Evolutionary conservation across 1,284 basidiomycete genomes (phyloP), one percentile per base, ranked within the genome.

Genomic region (Ganoderma sp.): DNA sequence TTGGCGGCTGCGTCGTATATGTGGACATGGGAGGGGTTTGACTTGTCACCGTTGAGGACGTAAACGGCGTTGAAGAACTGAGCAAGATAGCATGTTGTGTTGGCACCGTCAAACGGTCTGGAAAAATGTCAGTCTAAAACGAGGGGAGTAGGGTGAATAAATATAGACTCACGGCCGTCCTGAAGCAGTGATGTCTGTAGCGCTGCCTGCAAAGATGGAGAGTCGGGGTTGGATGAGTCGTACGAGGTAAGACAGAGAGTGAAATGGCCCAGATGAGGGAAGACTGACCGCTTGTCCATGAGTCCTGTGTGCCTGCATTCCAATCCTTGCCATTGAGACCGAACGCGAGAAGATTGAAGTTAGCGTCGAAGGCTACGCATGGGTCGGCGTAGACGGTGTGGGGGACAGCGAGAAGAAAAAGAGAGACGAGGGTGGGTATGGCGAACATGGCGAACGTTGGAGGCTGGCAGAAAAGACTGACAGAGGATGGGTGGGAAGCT

Each of bases 41-140:
- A 81, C 15, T 84, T 81, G 78, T 96, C 92, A 2, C 85, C 93
- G 74, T 91, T 90, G 59, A 94, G 78, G 52, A 95, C 88, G 76
- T 96, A 96, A 76, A 96, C 84, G 50, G 92, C 87, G 73, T 93
- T 93, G 73, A 81, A 83, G 78, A 88, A 94, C 86, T 93, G 86
- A 10, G 91, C 84, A 64, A 93, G 84, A 80, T 89, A 93, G 79
- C 92, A 94, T 19, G 88, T 90, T 3, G 89, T 87, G 77, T 86
- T 88, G 22, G 77, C 71, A 42, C 86, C 88, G 75, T 92, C 83
- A 73, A 94, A 94, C 22, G 92, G 85, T 59, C 91, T 93, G 69
- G 56, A 41, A 43, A 17, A 57, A 45, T 34, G 17, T 63, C 15
- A 69, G 63, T 39, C 37, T 39, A 39, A 39, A 39, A 37, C 34